Evolutionary conservation across 371 early-diverging fungal genomes (phyloP), one percentile per base, ranked within the genome.

Genomic region (Dichotomocladium elegans): DNA sequence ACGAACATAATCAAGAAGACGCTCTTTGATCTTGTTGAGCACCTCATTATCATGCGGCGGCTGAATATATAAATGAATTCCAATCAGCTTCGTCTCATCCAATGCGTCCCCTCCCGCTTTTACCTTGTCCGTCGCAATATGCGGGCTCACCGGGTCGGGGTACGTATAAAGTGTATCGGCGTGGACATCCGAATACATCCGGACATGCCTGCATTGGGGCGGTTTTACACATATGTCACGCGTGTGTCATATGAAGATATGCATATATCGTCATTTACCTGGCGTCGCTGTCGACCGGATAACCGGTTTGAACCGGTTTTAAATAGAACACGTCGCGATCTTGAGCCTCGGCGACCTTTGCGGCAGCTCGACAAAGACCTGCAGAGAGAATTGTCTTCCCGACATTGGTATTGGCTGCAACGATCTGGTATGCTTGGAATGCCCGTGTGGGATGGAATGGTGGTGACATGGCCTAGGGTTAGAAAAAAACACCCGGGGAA

Each of bases 291-390:
- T 91, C 91, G 2, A 66, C 73, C 4, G 93, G 91, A 63, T 79
- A 92, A 2, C 91, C 93, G 1, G 93, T 92, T 61, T 92, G 93
- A 2, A 91, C 83, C 2, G 93, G 93, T 49, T 92, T 92, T 31
- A 90, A 34, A 56, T 90, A 91, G 45, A 76, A 79, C 0, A 85
- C 84, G 41, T 78, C 70, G 3, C 66, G 67, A 19, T 69, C 61
- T 15, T 57, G 63, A 44, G 73, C 58, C 21, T 75, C 65, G 0
- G 75, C 80, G 3, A 66, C 63, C 10, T 74, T 50, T 9, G 79
- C 76, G 7, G 84, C 83, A 5, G 82, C 80, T 30, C 83, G 66
- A 35, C 78, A 77, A 22, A 86, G 69, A 25, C 86, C 88, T 1
- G 90, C 77, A 8, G 89, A 84, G 48, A 87, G 70, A 25, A 92